Evolutionary conservation across 2,329 filamentous ascomycete genomes (phyloP), one percentile per base, ranked within the genome.

Genomic region (Dactylellina drechsleri): DNA sequence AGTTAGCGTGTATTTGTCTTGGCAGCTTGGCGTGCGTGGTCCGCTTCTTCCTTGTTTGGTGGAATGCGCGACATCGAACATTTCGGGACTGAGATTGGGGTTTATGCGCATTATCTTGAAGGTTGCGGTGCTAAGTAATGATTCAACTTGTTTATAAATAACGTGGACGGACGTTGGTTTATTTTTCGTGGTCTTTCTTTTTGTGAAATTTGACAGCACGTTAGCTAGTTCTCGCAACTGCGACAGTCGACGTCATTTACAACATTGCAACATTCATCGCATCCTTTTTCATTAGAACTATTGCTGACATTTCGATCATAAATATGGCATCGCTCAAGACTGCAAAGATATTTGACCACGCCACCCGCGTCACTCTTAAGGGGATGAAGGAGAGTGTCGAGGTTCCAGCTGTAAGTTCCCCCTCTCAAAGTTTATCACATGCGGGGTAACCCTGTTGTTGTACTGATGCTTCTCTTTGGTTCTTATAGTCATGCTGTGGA

Each of bases 281-380:
- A 36, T 8, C 10, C 3, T 8, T 8, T 36, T 36, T 10, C 31
- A 36, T 36, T 36, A 36, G 5, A 36, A 2, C 31, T 10, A 36
- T 8, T n/a, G 4, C 13, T 5, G 43, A 4, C 23, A 47, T 18
- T 47, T 20, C 12, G 10, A 54, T 54, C 23, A 10, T 4, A 10
- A 56, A 4, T 2, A 74, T 75, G 70, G 64, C 70, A 3, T 75
- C 70, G 1, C 36, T 75, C 4, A 75, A 62, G 23, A 59, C 45
- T 1, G 70, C 52, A 40, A 64, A 64, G 53, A 54, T 67, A 7
- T 45, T 75, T 26, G 54, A 67, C 43, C 43, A 67, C 8, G 15
- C 64, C 5, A 64, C 70, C 0, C 66, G 43, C 13, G 64, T 75
- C 1, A 59, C 52, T 4, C 54, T 75, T 15, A 61, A 23, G 15